Base-by-base conservation (phyloP, 1,284 basidiomycete species). In the Melanopsichium pennsylvanicum region DNA sequence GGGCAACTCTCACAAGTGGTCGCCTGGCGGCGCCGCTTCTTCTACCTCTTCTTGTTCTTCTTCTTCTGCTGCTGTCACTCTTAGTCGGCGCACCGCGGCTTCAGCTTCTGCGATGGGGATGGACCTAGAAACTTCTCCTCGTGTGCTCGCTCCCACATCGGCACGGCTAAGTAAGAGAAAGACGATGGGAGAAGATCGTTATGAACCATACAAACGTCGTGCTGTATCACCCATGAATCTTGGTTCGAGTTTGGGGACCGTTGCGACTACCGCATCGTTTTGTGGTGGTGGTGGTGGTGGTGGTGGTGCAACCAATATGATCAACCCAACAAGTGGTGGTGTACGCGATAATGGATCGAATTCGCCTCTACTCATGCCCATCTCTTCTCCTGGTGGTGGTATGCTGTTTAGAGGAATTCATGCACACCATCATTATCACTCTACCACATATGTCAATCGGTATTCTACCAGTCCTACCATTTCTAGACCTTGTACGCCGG, bases 171-270 rank as follows among this genome's bases (percentile, higher is more conserved):
- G 59, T 5, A 70, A 70, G 43, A 44, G 69, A 12, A 74, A 71
- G 41, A 67, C 64, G 29, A 48, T 55, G 47, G 66, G 58, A 0
- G 58, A 71, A 9, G 71, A 74, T 13, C 26, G 71, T 4, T 74
- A 64, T 45, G 71, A 68, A 19, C 71, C 71, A n/a, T 64, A 69
- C 46, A 74, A 74, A 52, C 59, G 71, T 18, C 45, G 71, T 5
- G 71, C 71, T 4, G 71, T 74, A 0, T 67, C 62, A n/a, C 71
- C 71, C 7, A 64, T 68, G 61, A 67, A 47, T 8, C 49, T 63
- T 12, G 52, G 54, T n/a, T 44, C 50, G 8, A 41, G 48, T 9
- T 29, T 55, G 0, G 57, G 57, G 4, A 60, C 49, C 9, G 59
- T 43, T 7, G 37, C 51, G 12, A 49, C 52, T 21, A 43, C 55